Evolutionary conservation across 1,284 basidiomycete species (phyloP).

Genomic region (Jaminaea rosea): DNA sequence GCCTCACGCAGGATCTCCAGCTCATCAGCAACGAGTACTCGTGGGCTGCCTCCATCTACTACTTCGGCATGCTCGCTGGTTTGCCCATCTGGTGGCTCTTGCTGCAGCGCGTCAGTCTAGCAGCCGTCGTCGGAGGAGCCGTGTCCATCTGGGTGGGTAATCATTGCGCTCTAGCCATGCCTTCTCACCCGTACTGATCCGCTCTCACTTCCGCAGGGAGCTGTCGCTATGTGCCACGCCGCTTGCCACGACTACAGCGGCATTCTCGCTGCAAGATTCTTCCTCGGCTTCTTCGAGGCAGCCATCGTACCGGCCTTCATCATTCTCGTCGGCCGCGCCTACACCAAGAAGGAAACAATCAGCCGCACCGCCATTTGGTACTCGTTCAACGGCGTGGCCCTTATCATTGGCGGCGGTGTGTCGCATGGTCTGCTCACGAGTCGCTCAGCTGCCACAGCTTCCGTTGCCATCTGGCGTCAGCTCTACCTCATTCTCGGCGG

Average conservation of each 20-base stretch:
- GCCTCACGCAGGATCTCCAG: constrained; percentile 28
- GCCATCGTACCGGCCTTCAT: constrained; percentile 31
- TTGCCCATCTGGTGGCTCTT: constrained; percentile 21
- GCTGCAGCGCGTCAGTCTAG: constrained; percentile 31
- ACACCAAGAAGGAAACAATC: constrained; percentile 26
- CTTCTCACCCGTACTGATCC: no score
- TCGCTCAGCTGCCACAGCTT: constrained; percentile 11
- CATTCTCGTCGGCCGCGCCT: constrained; percentile 33
- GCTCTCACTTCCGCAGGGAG: no score
- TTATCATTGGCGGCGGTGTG: constrained; percentile 32
- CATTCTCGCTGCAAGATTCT: constrained; percentile 31
- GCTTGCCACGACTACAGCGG: constrained; percentile 28
- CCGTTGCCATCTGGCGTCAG: constrained; percentile 22
- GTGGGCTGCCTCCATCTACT: constrained; percentile 38
- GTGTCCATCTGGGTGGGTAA: constrained; percentile 25
- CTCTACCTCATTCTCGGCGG: constrained; percentile 36
- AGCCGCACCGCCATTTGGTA: constrained; percentile 30
- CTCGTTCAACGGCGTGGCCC: constrained; percentile 34
- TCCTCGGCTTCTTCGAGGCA: constrained; percentile 42
- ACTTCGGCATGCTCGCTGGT: constrained; percentile 32
- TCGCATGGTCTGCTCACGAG: constrained; percentile 31
- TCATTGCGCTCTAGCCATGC: no score
- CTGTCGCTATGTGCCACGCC: constrained; percentile 29
- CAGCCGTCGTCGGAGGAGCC: constrained; percentile 24
- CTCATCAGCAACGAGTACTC: constrained; percentile 32